Base-by-base conservation (phyloP, 2,329 filamentous ascomycete species). In the Neonectria ditissima region DNA sequence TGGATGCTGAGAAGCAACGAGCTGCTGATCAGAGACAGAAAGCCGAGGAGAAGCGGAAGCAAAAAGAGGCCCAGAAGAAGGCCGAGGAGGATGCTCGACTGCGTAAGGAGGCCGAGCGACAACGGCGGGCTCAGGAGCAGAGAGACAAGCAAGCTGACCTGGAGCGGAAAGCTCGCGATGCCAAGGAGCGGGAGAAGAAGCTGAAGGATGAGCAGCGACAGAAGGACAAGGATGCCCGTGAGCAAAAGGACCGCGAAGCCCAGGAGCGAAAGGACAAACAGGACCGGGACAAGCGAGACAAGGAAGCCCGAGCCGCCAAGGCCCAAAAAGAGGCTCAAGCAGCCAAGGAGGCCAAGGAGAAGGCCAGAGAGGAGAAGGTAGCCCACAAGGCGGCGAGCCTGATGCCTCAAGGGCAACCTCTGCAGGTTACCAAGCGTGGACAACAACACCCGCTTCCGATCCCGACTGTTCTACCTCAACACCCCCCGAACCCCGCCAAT, bases 31-130 rank as follows among this genome's bases (percentile, higher is more conserved):
- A 93, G 74, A 89, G 89, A 70, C 86, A 86, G 69, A 96, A 90
- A 80, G 90, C 91, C 45, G 96, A 99, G 75, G 95, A 98, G 80
- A 95, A 94, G 78, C 89, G 93, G 50, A 93, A 90, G 82, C 97
- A 97, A 81, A 93, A 91, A 73, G 96, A 99, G 75, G 92, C 92
- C 4, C 93, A 97, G 78, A 93, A 91, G 78, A 97, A 92, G 78
- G 92, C 92, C 28, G 93, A 93, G 68, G 96, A 98, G 74, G 95
- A 97, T 73, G 94, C 97, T 72, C 90, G 91, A 55, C 82, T 90
- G 62, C 88, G 90, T 59, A 97, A 94, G 77, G 95, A 98, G 76
- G 91, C 91, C 4, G 95, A 98, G 73, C 92, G 91, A 74, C 87
- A 91, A 76, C 90, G 90, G 66, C 89, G 92, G 52, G 82, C 91